Conservation (phyloP, 228 moss, liverwort and hornwort genomes). For the Sphagnum magellanicum region DNA sequence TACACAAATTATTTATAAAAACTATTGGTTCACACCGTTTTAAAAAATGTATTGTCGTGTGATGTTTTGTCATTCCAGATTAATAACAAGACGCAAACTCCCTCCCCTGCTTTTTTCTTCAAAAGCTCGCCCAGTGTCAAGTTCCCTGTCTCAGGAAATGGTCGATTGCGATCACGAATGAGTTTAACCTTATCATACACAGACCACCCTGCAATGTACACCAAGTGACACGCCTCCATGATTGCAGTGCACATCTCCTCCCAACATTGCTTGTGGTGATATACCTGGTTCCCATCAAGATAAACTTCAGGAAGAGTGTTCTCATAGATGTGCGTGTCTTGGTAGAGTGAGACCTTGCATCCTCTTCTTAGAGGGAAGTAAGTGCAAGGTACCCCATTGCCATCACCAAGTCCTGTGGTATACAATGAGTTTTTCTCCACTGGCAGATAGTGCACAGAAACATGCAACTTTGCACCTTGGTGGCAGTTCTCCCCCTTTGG, state of each 20-base stretch:
- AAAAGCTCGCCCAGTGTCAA: conserved; percentile 75
- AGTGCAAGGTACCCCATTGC: conserved; percentile 56
- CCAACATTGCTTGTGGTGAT: conserved; percentile 61
- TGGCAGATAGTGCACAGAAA: conserved; percentile 46
- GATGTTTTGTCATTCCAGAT: conserved; percentile 96
- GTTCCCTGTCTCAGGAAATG: conserved; percentile 46
- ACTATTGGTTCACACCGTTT: conserved; percentile 45
- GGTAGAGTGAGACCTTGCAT: conserved; percentile 56
- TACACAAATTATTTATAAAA: too few species aligned
- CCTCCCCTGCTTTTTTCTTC: conserved; percentile 76
- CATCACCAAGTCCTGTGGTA: conserved; percentile 34
- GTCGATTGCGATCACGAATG: conserved; percentile 58
- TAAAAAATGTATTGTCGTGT: conserved; percentile 61
- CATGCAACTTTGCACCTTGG: conserved; percentile 33
- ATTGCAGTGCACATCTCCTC: conserved; percentile 78
- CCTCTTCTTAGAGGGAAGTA: conserved; percentile 87
- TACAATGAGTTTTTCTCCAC: conserved; percentile 48
- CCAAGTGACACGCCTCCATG: conserved; percentile 68
- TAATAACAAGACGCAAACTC: conserved; percentile 73
- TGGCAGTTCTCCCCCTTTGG: conserved; percentile 48
- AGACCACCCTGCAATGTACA: conserved; percentile 93
- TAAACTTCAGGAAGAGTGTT: conserved; percentile 44
- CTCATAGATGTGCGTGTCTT: conserved; percentile 90
- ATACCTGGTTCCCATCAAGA: conserved; percentile 49
- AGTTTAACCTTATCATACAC: conserved; percentile 66